Evolutionary conservation across 2,329 filamentous ascomycete genomes (phyloP), one percentile per base, ranked within the genome.

Genomic region (Fusarium proliferatum): DNA sequence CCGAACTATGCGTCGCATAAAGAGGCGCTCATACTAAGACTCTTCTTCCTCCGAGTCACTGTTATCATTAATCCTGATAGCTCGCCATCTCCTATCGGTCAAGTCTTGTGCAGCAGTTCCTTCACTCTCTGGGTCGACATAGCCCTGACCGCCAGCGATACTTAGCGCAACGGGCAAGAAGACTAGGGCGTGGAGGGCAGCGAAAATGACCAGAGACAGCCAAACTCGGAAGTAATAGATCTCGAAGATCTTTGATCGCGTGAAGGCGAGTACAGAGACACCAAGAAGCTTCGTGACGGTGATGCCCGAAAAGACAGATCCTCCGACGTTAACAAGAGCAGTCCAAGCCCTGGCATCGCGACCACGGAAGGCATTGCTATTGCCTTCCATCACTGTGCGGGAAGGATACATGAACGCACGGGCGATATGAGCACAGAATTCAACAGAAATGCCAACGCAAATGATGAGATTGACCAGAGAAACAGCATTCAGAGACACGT

Each of bases 141-240:
- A 98, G 6, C 96, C 95, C 75, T 92, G 89, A 3, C 96, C 96
- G 23, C 96, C 96, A 57, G 93, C 88, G 56, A 98, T 86, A 79
- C 94, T 97, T 74, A 99, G 86, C 4, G 93, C 92, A 2, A 98
- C 96, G 0, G 96, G 96, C 77, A 99, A 85, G 81, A 98, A 97
- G 12, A 99, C 89, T 53, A 99, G 86, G 2, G 96, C 94, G 81
- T 99, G 96, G 15, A 92, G 88, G 12, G 94, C 94, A 6, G 95
- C 97, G 81, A 97, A 96, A 15, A 97, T 81, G 16, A 99, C 95
- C 61, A 99, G 88, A 11, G 95, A 93, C 23, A 98, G 86, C 96
- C 96, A 99, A 48, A 99, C 93, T 48, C 96, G 90, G 88, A 99
- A 99, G 84, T 99, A 99, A 84, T 99, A 99, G 65, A 99, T 94